Percentiles rank a stretch among this genome's conserved stretches.
Conservation (phyloP, 257 asterid species). For the Gentiana macrophylla region DNA sequence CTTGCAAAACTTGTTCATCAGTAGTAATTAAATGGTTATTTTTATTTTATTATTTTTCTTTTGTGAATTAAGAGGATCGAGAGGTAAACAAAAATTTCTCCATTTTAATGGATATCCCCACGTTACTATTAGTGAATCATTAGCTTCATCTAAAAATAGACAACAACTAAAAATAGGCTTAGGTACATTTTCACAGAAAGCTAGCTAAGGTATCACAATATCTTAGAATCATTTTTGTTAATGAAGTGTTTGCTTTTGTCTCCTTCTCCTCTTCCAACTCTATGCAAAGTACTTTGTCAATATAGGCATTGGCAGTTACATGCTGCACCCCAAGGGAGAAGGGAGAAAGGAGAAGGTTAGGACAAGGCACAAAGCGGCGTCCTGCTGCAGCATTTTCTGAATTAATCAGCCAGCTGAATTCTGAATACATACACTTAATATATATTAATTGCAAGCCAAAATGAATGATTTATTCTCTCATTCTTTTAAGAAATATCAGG, state of each 20-base stretch:
- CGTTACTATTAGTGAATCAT: constrained; percentile 9
- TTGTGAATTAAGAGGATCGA: too few species aligned
- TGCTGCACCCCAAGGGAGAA: constrained; percentile 10
- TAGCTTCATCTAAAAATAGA: constrained; percentile 1
- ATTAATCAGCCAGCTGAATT: background rate
- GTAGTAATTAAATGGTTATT: too few species aligned
- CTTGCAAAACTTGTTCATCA: too few species aligned
- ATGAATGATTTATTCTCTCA: constrained; percentile 38
- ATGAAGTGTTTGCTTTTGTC: constrained; percentile 20
- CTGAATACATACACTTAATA: background rate
- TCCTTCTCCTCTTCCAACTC: constrained; percentile 25
- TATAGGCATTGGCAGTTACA: background rate
- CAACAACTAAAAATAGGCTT: too few species aligned
- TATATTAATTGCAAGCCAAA: constrained; percentile 10
- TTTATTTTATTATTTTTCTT: too few species aligned
- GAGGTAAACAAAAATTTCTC: constrained; percentile 2
- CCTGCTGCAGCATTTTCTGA: background rate
- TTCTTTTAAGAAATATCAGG: constrained; percentile 30
- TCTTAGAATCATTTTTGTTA: background rate
- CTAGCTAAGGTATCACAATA: constrained; percentile 5
- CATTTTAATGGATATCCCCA: constrained; percentile 28
- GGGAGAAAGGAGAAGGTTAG: constrained; percentile 13
- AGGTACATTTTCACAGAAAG: background rate
- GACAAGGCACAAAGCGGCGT: constrained; percentile 3
- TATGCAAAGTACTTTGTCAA: too few species aligned